Base-by-base conservation (phyloP, 1,284 basidiomycete genomes). In the Meripilus lineatus region DNA sequence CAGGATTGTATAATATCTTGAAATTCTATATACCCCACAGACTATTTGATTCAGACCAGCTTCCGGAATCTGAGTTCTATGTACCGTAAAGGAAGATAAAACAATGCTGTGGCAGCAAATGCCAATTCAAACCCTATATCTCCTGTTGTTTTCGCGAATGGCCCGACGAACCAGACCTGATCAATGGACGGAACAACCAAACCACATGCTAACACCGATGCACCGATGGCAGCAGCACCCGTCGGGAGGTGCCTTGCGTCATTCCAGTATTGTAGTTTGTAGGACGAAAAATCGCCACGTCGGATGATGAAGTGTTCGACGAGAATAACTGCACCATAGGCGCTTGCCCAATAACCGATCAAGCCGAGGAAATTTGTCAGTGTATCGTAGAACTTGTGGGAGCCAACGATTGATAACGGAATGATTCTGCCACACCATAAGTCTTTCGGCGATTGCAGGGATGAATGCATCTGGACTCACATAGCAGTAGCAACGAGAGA, bases 401-500 rank as follows among this genome's bases (percentile, higher is more conserved):
- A 71, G 5, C 84, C 85, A 10, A 78, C 77, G 39, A 89, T 84
- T 7, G 84, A 65, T 11, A 89, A 46, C 0, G 84, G 79, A 13
- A 86, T 59, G 33, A 68, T 51, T 32, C 66, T 66, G 37, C 10
- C 10, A 18, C 15, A 4, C 3, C 14, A 17, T 17, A 6, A 15
- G 3, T 18, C 7, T 33, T 30, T 23, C 37, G 3, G 26, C 2
- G 2, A n/a, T 4, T 6, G 18, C 13, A 6, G 25, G 42, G 14
- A 20, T 21, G 35, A 17, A 18, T 36, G 26, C 33, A 28, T 32
- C 11, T 23, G 14, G 7, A 71, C 81, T 50, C 51, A 86, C 85
- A 96, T 81, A 1, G 83, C 90, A 1, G 83, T 87, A 1, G 84
- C 83, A 33, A 93, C 60, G 15, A 95, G 58, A 0, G 93, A 89